These are phyloP conservation scores for Russula lepida DNA, from an alignment of 768 basidiomycete species.

Conservation along the genomic window DNA sequence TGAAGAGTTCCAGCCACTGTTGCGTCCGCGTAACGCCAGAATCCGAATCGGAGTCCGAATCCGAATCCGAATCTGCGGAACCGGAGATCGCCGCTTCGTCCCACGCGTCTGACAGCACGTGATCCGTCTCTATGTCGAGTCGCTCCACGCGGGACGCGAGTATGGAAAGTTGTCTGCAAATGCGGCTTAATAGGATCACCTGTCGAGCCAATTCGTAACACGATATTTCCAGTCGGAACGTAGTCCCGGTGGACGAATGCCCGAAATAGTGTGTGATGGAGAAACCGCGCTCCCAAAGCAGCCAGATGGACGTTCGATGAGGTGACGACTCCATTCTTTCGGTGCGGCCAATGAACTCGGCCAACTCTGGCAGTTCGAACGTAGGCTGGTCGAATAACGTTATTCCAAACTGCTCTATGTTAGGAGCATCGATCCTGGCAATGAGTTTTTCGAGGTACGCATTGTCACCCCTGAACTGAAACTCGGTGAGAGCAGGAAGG, in stretches of 20 bases:
- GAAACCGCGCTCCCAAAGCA: constrained; percentile 5
- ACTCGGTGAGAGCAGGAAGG: neutral
- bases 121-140: neutral
- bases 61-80: neutral
- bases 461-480: constrained; percentile 9
- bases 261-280: constrained; percentile 1
- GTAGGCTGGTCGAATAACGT: neutral
- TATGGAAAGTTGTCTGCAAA: neutral
- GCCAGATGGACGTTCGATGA: constrained; percentile 1
- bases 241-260: neutral
- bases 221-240: neutral
- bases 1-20: constrained; percentile 3
- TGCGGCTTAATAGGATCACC: neutral
- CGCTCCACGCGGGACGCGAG: neutral
- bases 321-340: neutral
- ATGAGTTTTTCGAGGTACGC: constrained; percentile 7
- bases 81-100: neutral
- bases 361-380: constrained; percentile 1
- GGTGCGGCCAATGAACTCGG: constrained; percentile 2
- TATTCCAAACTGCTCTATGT: neutral
- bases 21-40: neutral
- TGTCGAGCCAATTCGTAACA: neutral
- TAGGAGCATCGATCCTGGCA: constrained; percentile 1
- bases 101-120: neutral
- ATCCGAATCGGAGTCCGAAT: neutral